Base-by-base conservation (phyloP, 2,329 filamentous ascomycete genomes). In the Cephalotrichum gorgonifer region DNA sequence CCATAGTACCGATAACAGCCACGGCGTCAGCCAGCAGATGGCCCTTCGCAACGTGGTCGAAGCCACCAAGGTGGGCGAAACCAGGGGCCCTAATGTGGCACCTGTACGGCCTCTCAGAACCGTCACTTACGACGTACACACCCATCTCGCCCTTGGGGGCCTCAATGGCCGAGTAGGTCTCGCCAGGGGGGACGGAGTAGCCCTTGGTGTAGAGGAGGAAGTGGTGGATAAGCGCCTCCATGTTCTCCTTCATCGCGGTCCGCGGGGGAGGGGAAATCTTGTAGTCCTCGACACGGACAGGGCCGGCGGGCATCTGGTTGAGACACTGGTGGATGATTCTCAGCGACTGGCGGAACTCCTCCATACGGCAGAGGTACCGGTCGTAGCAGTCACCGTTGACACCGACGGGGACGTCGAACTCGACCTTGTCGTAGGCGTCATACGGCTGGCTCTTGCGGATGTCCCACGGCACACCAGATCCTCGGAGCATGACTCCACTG, bases 101-200 rank as follows among this genome's bases (percentile, higher is more conserved):
- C 62, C 94, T 80, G 74, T 98, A 98, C 43, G 93, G 93, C 62
- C 93, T 78, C 78, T 98, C 93, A 64, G 83, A 93, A 55, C 93
- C 93, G 64, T 98, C 93, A 64, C 87, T 95, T 61, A 98, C 93
- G 47, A 98, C 73, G 66, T 86, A 98, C 42, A 98, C 93, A 66
- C 86, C 93, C 93, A 98, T 98, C 75, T 98, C 93, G 60, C 93
- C 93, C 84, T 98, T 98, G 53, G 93, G 93, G n/a, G 94, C 93
- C 76, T 98, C 93, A 56, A 98, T 98, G 54, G 86, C 91, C 43
- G 85, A 90, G 76, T 98, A 98, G 6, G 93, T 98, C 76, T 98
- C 93, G 54, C 93, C 94, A 7, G 94, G 93, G 41, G 93, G 93
- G 4, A 98, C 93, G 42, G 88, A 80, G 70, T 98, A 98, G 52